Evolutionary conservation across 305 asterid genomes (phyloP).

Genomic region (Fraxinus angustifolia): DNA sequence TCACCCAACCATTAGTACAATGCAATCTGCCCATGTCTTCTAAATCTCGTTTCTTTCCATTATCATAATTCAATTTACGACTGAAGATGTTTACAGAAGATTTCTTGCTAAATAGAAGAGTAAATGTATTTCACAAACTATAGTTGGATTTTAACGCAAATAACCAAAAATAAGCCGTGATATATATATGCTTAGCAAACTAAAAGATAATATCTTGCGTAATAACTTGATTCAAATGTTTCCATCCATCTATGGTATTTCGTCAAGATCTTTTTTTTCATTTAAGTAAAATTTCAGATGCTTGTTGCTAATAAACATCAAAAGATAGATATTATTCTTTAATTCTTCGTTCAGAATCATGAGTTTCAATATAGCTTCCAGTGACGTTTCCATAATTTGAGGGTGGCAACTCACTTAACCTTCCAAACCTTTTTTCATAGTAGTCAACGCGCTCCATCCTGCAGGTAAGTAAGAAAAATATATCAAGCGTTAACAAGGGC

Average conservation of each 20-base stretch:
- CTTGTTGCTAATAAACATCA: not conserved
- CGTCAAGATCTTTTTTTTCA: not conserved
- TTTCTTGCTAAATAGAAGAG: not conserved
- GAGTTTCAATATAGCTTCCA: constrained; percentile 9
- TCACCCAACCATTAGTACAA: too few species aligned
- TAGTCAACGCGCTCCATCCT: constrained; percentile 35
- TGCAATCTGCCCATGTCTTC: too few species aligned
- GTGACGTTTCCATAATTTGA: constrained; percentile 13
- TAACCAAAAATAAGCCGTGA: not conserved
- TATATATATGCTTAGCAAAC: not conserved
- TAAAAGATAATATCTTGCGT: not conserved
- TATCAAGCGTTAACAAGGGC: not conserved
- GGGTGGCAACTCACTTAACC: constrained; percentile 25
- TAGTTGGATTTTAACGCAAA: not conserved
- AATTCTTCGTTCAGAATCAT: not conserved
- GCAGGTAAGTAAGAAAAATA: not conserved
- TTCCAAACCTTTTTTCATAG: constrained; percentile 32
- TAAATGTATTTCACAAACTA: not conserved
- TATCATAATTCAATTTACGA: not conserved
- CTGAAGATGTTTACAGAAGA: not conserved
- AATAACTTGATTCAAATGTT: not conserved
- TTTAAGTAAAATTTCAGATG: not conserved
- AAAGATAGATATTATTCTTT: not conserved
- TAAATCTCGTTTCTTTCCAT: too few species aligned
- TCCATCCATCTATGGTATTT: not conserved